A percentile compares a stretch with the other conserved stretches of the same genome.
Conservation (phyloP, 2,329 filamentous ascomycete genomes). For the Pleoardoris graminearum region DNA sequence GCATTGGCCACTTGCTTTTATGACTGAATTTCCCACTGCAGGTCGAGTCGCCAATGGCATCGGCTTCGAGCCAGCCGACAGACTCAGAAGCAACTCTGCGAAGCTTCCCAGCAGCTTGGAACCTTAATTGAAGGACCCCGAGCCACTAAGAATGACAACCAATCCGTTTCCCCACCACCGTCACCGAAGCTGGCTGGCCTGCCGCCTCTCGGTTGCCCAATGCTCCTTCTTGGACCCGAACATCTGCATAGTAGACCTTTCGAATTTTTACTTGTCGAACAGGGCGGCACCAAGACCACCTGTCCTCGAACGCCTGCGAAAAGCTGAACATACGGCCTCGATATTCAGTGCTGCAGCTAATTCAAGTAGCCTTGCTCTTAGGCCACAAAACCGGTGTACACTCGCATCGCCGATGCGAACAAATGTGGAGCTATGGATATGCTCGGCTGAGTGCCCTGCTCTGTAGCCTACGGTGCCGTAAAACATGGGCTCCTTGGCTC, state of each 20-base stretch:
- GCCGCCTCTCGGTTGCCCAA: background rate
- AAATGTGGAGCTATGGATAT: conserved; percentile 14
- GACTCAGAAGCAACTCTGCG: conserved; percentile 1
- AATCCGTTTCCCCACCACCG: conserved; percentile 9
- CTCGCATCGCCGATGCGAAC: conserved; percentile 17
- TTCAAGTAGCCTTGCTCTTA: conserved; percentile 6
- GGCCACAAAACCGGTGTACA: conserved; percentile 5
- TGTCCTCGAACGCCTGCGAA: background rate
- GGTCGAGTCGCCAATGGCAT: conserved; percentile 8
- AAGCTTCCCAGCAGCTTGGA: conserved; percentile 5
- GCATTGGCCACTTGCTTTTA: conserved; percentile 14
- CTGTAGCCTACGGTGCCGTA: conserved; percentile 12
- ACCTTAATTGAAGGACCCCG: conserved; percentile 7
- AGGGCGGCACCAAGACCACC: no score
- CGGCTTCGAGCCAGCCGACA: conserved; percentile 1
- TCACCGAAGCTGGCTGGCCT: conserved; percentile 3
- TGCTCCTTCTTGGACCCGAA: background rate
- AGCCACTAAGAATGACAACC: conserved; percentile 7
- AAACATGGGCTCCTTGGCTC: conserved; percentile 11
- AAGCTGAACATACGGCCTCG: background rate
- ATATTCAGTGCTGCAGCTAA: conserved; percentile 12
- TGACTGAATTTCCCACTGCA: conserved; percentile 13
- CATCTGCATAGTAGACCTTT: no score
- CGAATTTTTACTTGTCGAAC: no score
- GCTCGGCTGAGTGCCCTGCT: conserved; percentile 18